Conservation (phyloP, 495 filamentous ascomycete species). For the Sporormia fimetaria region DNA sequence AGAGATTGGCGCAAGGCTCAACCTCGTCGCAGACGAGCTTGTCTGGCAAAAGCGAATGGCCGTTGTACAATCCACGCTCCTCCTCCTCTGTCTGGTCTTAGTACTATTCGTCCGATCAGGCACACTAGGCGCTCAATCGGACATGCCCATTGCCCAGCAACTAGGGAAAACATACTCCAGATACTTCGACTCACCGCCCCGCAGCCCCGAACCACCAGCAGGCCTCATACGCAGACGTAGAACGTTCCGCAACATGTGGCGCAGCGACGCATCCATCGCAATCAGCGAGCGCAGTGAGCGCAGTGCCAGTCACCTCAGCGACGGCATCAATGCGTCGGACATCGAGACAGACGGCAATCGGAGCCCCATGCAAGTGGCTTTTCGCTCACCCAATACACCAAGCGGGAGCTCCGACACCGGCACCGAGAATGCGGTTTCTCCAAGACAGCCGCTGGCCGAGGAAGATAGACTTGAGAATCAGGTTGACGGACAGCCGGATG, state of each 20-base stretch:
- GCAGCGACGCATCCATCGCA: conserved; percentile 16
- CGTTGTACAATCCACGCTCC: conserved; percentile 74
- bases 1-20: conserved; percentile 69
- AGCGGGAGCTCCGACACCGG: background rate
- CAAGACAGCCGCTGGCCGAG: background rate
- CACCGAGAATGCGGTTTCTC: conserved; percentile 3
- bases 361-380: conserved; percentile 35
- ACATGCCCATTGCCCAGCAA: conserved; percentile 46
- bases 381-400: conserved; percentile 33
- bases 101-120: conserved; percentile 61
- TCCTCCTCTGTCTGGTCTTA: conserved; percentile 76
- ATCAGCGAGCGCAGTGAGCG: conserved; percentile 13
- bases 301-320: conserved; percentile 33
- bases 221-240: conserved; percentile 2
- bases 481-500: no score
- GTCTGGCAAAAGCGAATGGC: conserved; percentile 93
- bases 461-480: background rate
- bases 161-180: conserved; percentile 28
- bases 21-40: conserved; percentile 82
- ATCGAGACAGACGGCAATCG: conserved; percentile 32
- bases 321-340: conserved; percentile 30
- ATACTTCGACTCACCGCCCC: conserved; percentile 36
- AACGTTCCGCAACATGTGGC: conserved; percentile 22
- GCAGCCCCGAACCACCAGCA: conserved; percentile 38
- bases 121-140: conserved; percentile 37